Evolutionary conservation across 805 yeast species (phyloP).

Genomic region (Yamadazyma laniorum): DNA sequence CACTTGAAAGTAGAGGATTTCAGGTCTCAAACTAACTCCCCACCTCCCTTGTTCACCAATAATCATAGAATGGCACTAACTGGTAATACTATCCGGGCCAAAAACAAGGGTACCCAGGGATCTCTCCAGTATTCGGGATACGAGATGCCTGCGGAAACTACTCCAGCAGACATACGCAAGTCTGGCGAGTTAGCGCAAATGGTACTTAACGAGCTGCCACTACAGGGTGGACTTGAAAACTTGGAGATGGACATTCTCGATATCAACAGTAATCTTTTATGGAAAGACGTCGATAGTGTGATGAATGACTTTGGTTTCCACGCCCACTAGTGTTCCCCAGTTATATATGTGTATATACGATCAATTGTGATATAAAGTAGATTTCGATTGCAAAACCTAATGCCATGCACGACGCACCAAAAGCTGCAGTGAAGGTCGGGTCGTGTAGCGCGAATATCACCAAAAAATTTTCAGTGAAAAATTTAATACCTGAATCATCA

Average conservation of each 20-base stretch:
- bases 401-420: no score
- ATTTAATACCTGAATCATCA: neutral
- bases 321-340: constrained; percentile 42
- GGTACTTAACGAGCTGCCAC: constrained; percentile 19
- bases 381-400: no score
- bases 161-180: neutral
- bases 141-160: neutral
- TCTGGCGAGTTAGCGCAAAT: constrained; percentile 9
- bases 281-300: constrained; percentile 84
- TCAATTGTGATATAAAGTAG: no score
- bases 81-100: constrained; percentile 15
- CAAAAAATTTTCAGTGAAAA: constrained; percentile 11
- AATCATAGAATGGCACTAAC: constrained; percentile 15
- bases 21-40: constrained; percentile 7
- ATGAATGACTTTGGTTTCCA: constrained; percentile 93
- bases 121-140: neutral
- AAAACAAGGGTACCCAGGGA: neutral
- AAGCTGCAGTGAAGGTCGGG: no score
- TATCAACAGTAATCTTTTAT: constrained; percentile 46
- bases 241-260: constrained; percentile 45
- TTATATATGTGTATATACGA: no score
- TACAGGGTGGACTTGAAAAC: constrained; percentile 28
- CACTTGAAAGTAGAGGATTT: constrained; percentile 6
- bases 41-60: constrained; percentile 11
- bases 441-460: neutral